A percentile compares a stretch with the other conserved stretches of the same genome.
Conservation (phyloP, 1,284 basidiomycete genomes). For the Boletus sp. region DNA sequence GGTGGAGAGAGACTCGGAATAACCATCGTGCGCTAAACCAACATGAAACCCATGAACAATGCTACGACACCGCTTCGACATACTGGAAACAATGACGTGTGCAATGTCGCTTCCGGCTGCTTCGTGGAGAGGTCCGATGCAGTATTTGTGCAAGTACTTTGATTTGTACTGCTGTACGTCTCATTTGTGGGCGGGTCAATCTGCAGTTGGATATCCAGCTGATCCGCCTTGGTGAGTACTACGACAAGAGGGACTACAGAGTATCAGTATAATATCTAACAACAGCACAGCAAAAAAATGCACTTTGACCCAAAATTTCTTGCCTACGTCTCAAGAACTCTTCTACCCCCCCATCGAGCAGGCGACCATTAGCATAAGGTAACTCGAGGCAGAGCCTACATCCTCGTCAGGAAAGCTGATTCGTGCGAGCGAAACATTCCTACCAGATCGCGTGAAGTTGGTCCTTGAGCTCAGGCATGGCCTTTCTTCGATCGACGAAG, state of each 20-base stretch:
- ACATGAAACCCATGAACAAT: not conserved
- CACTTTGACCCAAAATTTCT: constrained; percentile 21
- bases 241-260: constrained; percentile 26
- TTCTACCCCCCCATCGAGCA: constrained; percentile 21
- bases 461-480: constrained; percentile 9
- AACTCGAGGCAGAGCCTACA: constrained; percentile 22
- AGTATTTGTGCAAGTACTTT: constrained; percentile 8
- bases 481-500: constrained; percentile 14
- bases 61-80: not conserved
- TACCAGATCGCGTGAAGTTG: constrained; percentile 27
- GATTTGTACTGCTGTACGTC: not conserved
- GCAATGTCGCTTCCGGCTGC: constrained; percentile 7
- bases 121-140: constrained; percentile 1
- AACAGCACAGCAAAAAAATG: not conserved
- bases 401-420: not conserved
- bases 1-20: not conserved
- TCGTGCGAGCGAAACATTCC: not conserved
- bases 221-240: constrained; percentile 23
- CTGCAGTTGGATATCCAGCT: constrained; percentile 7
- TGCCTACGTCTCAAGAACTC: constrained; percentile 14
- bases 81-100: constrained; percentile 17
- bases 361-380: constrained; percentile 20
- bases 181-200: not conserved
- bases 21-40: constrained; percentile 6
- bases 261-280: no score